Evolutionary conservation across 1,284 basidiomycete genomes (phyloP).

Genomic region (Pyrrhoderma lamaoense): DNA sequence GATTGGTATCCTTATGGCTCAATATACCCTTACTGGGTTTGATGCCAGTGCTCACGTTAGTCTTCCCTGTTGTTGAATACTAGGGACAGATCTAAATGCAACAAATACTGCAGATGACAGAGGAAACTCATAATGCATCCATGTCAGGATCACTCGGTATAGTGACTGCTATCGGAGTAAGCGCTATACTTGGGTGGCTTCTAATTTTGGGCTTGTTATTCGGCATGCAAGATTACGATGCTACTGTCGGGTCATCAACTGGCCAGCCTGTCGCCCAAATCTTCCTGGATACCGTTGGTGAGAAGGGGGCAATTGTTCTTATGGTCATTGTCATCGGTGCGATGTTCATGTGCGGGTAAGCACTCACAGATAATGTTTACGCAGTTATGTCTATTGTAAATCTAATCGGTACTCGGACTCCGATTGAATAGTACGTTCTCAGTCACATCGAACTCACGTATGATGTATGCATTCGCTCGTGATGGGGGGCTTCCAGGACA

Average conservation of each 20-base stretch:
- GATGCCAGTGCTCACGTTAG: constrained; percentile 64
- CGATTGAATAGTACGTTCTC: constrained; percentile 57
- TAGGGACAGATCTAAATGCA: not conserved
- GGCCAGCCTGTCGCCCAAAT: constrained; percentile 73
- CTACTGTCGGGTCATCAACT: constrained; percentile 43
- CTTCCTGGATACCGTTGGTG: constrained; percentile 66
- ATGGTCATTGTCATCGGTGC: constrained; percentile 68
- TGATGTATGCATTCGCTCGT: constrained; percentile 73
- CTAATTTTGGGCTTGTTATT: constrained; percentile 64
- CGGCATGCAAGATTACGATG: constrained; percentile 63
- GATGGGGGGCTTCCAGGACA: constrained; percentile 66
- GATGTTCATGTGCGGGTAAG: constrained; percentile 65
- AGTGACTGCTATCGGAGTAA: constrained; percentile 69
- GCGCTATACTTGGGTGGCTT: constrained; percentile 65
- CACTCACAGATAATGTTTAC: no score
- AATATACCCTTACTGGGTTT: constrained; percentile 67
- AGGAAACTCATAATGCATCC: constrained; percentile 70
- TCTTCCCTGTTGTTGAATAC: constrained; percentile 9
- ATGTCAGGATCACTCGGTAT: constrained; percentile 61
- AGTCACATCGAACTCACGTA: constrained; percentile 67
- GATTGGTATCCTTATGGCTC: constrained; percentile 64
- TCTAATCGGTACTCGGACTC: not conserved
- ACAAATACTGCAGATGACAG: constrained; percentile 51
- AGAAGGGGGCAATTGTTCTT: constrained; percentile 60
- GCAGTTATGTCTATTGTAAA: not conserved